Evolutionary conservation across 2,329 filamentous ascomycete genomes (phyloP).

Genomic region (Ustulina deusta): DNA sequence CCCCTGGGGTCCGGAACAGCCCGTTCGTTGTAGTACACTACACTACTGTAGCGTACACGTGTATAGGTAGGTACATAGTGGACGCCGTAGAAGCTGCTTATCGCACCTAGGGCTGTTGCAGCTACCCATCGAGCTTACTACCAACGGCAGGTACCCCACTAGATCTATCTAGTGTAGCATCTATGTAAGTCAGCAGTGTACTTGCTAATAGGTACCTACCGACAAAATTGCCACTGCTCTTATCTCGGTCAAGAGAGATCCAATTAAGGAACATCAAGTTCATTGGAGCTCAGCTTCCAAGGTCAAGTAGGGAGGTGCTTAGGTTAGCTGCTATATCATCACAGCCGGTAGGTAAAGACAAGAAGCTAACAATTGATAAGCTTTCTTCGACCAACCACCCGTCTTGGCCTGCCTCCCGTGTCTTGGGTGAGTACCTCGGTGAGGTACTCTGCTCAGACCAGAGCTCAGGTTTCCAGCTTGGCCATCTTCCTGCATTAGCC

Average conservation of each 20-base stretch:
- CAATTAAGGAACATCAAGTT: no score
- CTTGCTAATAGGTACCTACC: no score
- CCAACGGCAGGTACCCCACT: neutral
- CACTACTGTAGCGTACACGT: no score
- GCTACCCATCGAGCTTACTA: conserved; percentile 2
- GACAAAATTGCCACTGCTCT: neutral
- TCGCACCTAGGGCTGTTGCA: conserved; percentile 1
- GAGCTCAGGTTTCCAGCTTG: neutral
- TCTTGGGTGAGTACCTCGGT: neutral
- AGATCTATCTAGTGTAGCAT: no score
- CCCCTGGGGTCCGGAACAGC: neutral
- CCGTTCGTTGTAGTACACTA: neutral
- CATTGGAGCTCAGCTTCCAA: no score
- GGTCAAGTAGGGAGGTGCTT: neutral
- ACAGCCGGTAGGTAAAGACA: conserved; percentile 2
- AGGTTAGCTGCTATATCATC: neutral
- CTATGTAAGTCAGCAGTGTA: no score
- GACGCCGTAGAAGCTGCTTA: conserved; percentile 10
- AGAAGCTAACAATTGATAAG: conserved; percentile 30
- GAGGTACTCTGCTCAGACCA: neutral
- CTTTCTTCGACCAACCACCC: conserved; percentile 19
- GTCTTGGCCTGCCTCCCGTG: conserved; percentile 20
- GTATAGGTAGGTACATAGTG: no score
- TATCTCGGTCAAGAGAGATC: neutral
- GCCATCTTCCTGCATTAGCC: conserved; percentile 25